Percentiles rank a stretch among this genome's conserved stretches.
Conservation (phyloP, 2,329 filamentous ascomycete species). For the Verticillium nubilum region DNA sequence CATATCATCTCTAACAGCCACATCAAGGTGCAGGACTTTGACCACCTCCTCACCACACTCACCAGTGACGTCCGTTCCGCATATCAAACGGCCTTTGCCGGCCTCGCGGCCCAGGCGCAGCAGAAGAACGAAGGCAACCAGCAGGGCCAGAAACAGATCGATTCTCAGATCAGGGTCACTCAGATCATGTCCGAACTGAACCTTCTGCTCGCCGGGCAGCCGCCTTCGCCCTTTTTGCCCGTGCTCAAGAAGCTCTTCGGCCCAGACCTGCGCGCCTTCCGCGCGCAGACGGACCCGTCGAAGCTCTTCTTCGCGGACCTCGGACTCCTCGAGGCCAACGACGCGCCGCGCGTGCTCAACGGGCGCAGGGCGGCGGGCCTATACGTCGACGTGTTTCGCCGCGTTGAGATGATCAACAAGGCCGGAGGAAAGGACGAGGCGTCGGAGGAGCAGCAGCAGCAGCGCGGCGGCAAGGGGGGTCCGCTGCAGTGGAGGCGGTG, state of each 20-base stretch:
- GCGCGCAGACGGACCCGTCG: conserved; percentile 56
- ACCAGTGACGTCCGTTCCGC: conserved; percentile 43
- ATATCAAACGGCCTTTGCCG: conserved; percentile 41
- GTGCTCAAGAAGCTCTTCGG: conserved; percentile 64
- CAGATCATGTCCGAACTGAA: conserved; percentile 45
- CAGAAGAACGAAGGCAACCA: conserved; percentile 23
- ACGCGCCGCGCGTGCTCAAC: conserved; percentile 45
- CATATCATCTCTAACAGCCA: conserved; percentile 43
- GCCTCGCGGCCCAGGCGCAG: conserved; percentile 36
- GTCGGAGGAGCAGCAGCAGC: not conserved
- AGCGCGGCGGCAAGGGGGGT: conserved; percentile 12
- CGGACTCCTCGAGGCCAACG: conserved; percentile 59
- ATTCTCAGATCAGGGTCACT: conserved; percentile 36
- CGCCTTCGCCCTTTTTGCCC: conserved; percentile 40
- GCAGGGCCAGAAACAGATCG: conserved; percentile 31
- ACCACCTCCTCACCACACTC: conserved; percentile 51
- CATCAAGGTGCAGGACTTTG: conserved; percentile 56
- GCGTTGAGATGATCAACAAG: conserved; percentile 39
- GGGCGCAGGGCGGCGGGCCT: conserved; percentile 27
- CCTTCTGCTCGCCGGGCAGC: conserved; percentile 43
- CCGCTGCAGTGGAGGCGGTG: conserved; percentile 38
- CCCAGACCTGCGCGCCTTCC: conserved; percentile 52
- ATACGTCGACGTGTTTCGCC: conserved; percentile 53
- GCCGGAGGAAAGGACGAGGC: not conserved
- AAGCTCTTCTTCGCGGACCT: conserved; percentile 70